Percentiles rank a stretch among this genome's conserved stretches.
Evolutionary conservation across 139 green algal species (phyloP).

Genomic region (Tetraselmis chui): DNA sequence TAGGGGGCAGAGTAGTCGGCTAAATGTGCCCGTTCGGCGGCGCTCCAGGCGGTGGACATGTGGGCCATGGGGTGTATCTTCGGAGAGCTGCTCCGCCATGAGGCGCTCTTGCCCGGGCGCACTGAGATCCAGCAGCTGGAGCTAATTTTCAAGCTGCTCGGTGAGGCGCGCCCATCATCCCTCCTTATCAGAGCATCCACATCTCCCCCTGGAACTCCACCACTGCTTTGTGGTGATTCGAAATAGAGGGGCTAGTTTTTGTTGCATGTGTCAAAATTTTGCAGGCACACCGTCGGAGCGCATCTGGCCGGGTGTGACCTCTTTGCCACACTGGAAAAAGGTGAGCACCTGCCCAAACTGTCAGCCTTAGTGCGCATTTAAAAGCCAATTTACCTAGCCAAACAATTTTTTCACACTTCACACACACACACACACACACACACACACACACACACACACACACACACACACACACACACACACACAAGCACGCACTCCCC

Average conservation of each 20-base stretch:
- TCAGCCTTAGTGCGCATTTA: too few relatives aligned
- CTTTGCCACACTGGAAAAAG: too few relatives aligned
- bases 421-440: too few relatives aligned
- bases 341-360: too few relatives aligned
- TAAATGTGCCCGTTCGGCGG: too few relatives aligned
- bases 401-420: too few relatives aligned
- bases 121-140: conserved; percentile 43
- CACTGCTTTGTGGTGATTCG: background rate
- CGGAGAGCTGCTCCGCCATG: conserved; percentile 52
- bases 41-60: conserved; percentile 56
- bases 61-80: conserved; percentile 70
- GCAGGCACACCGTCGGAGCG: background rate
- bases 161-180: conserved; percentile 40
- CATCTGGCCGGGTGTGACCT: too few relatives aligned
- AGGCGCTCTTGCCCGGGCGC: conserved; percentile 52
- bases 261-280: background rate
- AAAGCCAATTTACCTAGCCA: too few relatives aligned
- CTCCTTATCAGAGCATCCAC: conserved; percentile 56
- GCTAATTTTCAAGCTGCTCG: conserved; percentile 48
- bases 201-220: background rate
- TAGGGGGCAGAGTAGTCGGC: too few relatives aligned
- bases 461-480: background rate
- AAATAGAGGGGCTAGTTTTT: background rate
- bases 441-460: too few relatives aligned
- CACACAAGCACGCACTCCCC: background rate